Evolutionary conservation across 768 basidiomycete genomes (phyloP), one percentile per base, ranked within the genome.

Genomic region (Phylloporus rhodoxanthus): DNA sequence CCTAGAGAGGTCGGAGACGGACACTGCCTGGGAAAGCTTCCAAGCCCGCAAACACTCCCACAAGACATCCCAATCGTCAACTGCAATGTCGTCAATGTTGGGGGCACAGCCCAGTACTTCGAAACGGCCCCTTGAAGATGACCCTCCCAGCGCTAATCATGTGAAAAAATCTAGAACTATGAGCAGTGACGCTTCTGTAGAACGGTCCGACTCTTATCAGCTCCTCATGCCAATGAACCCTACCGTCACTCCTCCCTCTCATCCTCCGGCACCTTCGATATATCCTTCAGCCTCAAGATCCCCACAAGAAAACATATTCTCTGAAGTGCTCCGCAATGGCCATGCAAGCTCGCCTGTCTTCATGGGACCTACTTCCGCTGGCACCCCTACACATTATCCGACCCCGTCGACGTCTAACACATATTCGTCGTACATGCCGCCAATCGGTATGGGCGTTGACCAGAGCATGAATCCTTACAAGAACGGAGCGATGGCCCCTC

Each of bases 1-100:
- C 56, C 72, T 95, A 54, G 91, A 87, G 68, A 84, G 82, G 58
- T 80, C 87, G 1, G 93, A 96, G 70, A 93, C 91, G 0, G 93
- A 95, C 61, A 92, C 91, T 2, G 92, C 91, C 30, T 91, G 87
- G 77, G 92, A 95, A 62, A 85, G 90, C 45, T 93, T 85, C 60
- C 84, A 90, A 54, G 57, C 75, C 5, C 81, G 91, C 56, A 93
- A 85, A 66, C 58, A 57, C 3, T 34, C 57, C 17, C 59, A 61
- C 15, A 63, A 69, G 42, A 68, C 69, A 3, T 52, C 59, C 3
- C 66, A 63, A 30, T 49, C 68, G 5, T 62, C 66, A 15, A 56
- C 38, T 33, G 54, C 66, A 19, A 68, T 64, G 59, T 52, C 65
- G 21, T 68, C 66, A 4, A 61, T 61, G 55, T n/a, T 68, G 37